phyloP scores from a whole-genome alignment of 2,329 filamentous ascomycete genomes.

The Didymella lethalis region DNA sequence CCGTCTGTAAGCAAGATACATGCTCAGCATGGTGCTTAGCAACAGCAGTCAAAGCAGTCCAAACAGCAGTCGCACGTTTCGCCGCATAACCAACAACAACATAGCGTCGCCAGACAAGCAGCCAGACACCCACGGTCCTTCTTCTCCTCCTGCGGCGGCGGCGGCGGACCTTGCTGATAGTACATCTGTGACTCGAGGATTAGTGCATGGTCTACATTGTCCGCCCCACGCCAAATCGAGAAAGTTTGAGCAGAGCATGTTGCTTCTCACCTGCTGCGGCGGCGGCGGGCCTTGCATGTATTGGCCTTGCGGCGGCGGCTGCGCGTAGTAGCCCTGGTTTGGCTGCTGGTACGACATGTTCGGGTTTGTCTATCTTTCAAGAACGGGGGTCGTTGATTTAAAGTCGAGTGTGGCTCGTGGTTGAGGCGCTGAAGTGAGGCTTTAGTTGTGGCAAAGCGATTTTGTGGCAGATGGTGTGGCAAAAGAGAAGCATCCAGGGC shows the following conservation, averaged over 20 bases:
- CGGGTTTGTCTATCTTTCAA: not conserved
- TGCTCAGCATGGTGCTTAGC: conserved; percentile 16
- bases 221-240: too few relatives aligned
- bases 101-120: conserved; percentile 47
- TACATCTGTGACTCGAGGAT: conserved; percentile 37
- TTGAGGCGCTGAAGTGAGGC: conserved; percentile 7
- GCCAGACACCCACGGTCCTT: conserved; percentile 46
- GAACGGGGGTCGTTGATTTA: conserved; percentile 22
- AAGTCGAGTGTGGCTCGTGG: conserved; percentile 11
- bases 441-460: not conserved
- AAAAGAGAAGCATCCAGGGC: not conserved
- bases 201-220: too few relatives aligned
- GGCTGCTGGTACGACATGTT: conserved; percentile 30
- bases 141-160: conserved; percentile 36
- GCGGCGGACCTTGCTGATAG: conserved; percentile 31
- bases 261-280: conserved; percentile 36
- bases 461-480: conserved; percentile 7
- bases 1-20: not conserved
- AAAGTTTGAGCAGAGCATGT: not conserved
- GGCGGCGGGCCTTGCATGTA: conserved; percentile 34
- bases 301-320: conserved; percentile 38
- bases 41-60: conserved; percentile 45
- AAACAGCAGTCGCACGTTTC: conserved; percentile 49
- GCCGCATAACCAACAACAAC: conserved; percentile 49
- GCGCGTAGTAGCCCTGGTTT: conserved; percentile 37